phyloP scores from a whole-genome alignment of 768 basidiomycete species.

The Mycena amicta region DNA sequence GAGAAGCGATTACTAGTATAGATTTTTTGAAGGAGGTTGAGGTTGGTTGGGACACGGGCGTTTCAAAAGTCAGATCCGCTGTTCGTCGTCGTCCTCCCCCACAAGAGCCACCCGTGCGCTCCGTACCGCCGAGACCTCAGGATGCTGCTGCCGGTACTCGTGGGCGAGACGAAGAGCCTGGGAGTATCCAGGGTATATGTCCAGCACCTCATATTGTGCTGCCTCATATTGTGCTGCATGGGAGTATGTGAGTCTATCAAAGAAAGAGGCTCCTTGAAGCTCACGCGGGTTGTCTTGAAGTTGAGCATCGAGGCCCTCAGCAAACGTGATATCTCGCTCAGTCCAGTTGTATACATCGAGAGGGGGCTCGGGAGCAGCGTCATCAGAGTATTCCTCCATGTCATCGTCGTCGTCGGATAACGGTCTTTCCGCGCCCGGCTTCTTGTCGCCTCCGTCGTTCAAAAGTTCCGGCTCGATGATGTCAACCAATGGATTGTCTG shows the following conservation, averaged over 20 bases:
- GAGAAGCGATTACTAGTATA: no score
- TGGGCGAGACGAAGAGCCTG: not conserved
- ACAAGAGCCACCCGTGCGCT: not conserved
- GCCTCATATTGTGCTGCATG: not conserved
- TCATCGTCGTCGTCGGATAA: not conserved
- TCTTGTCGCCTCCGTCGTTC: no score
- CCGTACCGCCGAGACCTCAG: slow-evolving; percentile 9
- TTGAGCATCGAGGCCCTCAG: slow-evolving; percentile 6
- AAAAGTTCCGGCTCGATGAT: no score
- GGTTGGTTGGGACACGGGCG: no score
- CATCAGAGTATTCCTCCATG: not conserved
- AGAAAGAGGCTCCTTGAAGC: not conserved
- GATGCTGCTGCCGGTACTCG: slow-evolving; percentile 5
- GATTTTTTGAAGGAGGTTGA: no score
- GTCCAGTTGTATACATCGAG: not conserved
- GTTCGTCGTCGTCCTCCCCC: slow-evolving; percentile 1
- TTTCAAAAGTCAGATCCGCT: not conserved
- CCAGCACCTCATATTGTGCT: not conserved
- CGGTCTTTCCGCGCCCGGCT: no score
- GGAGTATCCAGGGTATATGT: slow-evolving; percentile 1
- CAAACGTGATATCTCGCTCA: not conserved
- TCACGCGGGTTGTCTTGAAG: not conserved
- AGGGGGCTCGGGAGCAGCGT: not conserved
- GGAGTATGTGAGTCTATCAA: no score
- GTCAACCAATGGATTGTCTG: no score